phyloP scores from a whole-genome alignment of 306 rosid species.

The Sphenostylis stenocarpa region DNA sequence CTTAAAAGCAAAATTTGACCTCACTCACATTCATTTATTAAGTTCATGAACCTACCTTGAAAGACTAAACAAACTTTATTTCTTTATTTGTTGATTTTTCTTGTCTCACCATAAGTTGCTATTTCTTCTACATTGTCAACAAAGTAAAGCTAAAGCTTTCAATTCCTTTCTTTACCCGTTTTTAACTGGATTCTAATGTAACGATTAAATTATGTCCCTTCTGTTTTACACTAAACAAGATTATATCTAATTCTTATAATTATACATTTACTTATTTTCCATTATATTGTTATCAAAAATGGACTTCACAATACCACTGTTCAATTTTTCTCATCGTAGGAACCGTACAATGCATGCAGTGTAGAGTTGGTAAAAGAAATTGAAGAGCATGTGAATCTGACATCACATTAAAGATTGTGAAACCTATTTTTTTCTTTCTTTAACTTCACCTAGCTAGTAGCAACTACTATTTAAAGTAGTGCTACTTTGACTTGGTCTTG shows the following conservation, averaged over 20 bases:
- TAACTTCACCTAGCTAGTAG: neutral
- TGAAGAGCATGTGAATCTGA: neutral
- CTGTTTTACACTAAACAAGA: too few relatives aligned
- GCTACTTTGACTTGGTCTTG: neutral
- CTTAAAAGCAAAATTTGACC: neutral
- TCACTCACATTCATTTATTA: neutral
- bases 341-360: neutral
- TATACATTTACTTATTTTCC: neutral
- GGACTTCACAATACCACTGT: neutral
- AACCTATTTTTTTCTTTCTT: neutral
- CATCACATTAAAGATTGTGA: neutral
- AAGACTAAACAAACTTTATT: neutral
- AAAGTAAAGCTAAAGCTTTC: neutral
- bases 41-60: constrained; percentile 3
- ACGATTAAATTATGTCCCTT: neutral
- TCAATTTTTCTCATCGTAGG: neutral
- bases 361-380: neutral
- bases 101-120: constrained; percentile 15
- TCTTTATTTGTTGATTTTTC: neutral
- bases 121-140: neutral
- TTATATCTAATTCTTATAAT: too few relatives aligned
- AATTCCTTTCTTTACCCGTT: neutral
- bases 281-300: neutral
- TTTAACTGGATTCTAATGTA: neutral
- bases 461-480: neutral